Percentiles rank a stretch among this genome's conserved stretches.
Conservation (phyloP, 805 yeast genomes). For the Zygosaccharomyces siamensis region DNA sequence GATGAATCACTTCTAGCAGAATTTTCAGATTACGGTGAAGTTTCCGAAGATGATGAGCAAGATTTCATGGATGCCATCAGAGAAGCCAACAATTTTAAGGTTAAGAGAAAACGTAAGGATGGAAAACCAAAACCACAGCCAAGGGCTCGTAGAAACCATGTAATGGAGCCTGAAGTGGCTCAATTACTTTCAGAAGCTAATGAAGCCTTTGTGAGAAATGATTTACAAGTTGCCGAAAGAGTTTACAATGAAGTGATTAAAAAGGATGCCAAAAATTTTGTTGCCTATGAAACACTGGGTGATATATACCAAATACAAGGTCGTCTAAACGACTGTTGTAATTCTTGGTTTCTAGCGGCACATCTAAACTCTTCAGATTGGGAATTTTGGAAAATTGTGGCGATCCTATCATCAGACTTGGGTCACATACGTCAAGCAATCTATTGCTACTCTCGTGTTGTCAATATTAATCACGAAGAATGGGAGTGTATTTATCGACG, state of each 20-base stretch:
- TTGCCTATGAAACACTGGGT: constrained; percentile 85
- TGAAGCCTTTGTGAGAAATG: constrained; percentile 67
- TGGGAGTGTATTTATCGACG: constrained; percentile 58
- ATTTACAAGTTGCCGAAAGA: constrained; percentile 54
- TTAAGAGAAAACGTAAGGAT: constrained; percentile 38
- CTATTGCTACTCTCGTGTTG: constrained; percentile 68
- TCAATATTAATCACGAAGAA: constrained; percentile 46
- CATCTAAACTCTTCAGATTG: constrained; percentile 70
- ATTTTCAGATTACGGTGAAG: constrained; percentile 36
- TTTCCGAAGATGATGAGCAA: constrained; percentile 39
- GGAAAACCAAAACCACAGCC: constrained; percentile 26
- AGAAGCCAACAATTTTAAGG: constrained; percentile 60
- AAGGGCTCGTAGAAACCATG: constrained; percentile 35
- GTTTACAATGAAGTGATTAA: constrained; percentile 66
- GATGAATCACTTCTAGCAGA: constrained; percentile 38
- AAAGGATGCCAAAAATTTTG: constrained; percentile 68
- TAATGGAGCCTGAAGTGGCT: constrained; percentile 69
- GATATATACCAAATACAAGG: constrained; percentile 73
- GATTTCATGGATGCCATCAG: constrained; percentile 59
- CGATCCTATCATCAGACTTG: constrained; percentile 56
- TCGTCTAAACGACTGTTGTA: constrained; percentile 64
- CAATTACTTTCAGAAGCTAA: constrained; percentile 65
- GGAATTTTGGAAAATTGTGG: constrained; percentile 75
- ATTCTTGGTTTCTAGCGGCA: constrained; percentile 79
- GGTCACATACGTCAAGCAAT: constrained; percentile 73